Base-by-base conservation (phyloP, 2,329 filamentous ascomycete species). In the Scleromitrula shiraiana region DNA sequence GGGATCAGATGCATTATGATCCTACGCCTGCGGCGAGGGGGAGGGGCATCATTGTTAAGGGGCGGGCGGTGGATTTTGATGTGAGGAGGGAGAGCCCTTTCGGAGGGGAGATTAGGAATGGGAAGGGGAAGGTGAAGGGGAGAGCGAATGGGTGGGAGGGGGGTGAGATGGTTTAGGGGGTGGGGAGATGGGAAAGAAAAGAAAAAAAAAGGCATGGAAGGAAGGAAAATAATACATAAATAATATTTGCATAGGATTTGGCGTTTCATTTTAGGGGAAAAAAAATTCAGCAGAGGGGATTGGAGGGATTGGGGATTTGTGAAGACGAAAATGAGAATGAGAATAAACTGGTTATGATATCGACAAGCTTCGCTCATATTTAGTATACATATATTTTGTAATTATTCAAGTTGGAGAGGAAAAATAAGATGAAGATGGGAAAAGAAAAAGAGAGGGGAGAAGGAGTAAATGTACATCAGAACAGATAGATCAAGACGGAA, bases 1-100 rank as follows among this genome's bases (percentile, higher is more conserved):
- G 44, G 14, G 44, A 47, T 26, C 27, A 35, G 12, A 26, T 47
- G n/a, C 37, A 47, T 20, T 41, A 47, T n/a, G 44, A 47, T 22
- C 44, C 44, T 3, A 26, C 36, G 5, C 2, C 36, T 19, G 14
- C 5, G 10, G 6, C n/a, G n/a, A n/a, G n/a, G n/a, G n/a, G n/a
- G n/a, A n/a, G n/a, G n/a, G n/a, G n/a, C n/a, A n/a, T n/a, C 2
- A 22, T 2, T n/a, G 36, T 47, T 1, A 19, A 47, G 22, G 44
- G 44, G 9, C 26, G 44, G 7, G 20, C 36, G 5, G 44, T 47
- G 12, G 15, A 47, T 33, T 47, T 41, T 22, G 44, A 47, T 41
- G 19, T 10, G 3, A 20, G 26, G 27, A 35, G 44, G 29, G 37
- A 47, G 15, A 41, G 36, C 9, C 44, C 44, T 3, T 47, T 47